Evolutionary conservation across 257 asterid species (phyloP), one percentile per base, ranked within the genome.

Genomic region (Osmanthus fragrans): DNA sequence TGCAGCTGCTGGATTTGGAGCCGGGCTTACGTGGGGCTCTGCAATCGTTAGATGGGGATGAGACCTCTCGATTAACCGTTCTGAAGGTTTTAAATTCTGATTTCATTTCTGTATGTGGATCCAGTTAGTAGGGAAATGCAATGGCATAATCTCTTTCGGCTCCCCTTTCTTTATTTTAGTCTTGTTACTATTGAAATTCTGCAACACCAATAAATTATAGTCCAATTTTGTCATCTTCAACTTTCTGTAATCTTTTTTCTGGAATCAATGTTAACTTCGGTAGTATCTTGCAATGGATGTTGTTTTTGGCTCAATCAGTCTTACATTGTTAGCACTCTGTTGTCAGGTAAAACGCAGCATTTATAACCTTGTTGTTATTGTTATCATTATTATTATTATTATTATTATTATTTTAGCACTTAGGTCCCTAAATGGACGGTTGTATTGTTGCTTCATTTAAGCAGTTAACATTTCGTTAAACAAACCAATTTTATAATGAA

Each of bases 11-110:
- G 99, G 99, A 11, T 93, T 95, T 75, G 98, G 99, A 68, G 99
- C 99, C 33, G 98, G 99, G 42, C 97, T 93, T 79, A 93, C 98
- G 3, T 96, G 99, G 99, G 98, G 93, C 30, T 96, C 99, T 12
- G 97, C 96, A 49, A 90, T 96, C 67, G 40, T 96, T 60, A 88
- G 98, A 86, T 96, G 98, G 99, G 94, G 94, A 27, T 95, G 89
- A 91, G 72, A 42, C 66, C 47, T 23, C 75, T 83, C 19, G 49
- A 63, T 73, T 49, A n/a, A 49, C 23, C 49, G 19, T 45, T 88
- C 86, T 80, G 81, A 70, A 72, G 67, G 73, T 73, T 77, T 39
- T 68, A 67, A 70, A 32, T 4, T 73, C 39, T 33, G 18, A 39
- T 60, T 76, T 76, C 49, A 45, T 75, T 34, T 34, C 27, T 21